Evolutionary conservation across 352 stramenopile species (phyloP).

Genomic region (Pythium oligandrum): DNA sequence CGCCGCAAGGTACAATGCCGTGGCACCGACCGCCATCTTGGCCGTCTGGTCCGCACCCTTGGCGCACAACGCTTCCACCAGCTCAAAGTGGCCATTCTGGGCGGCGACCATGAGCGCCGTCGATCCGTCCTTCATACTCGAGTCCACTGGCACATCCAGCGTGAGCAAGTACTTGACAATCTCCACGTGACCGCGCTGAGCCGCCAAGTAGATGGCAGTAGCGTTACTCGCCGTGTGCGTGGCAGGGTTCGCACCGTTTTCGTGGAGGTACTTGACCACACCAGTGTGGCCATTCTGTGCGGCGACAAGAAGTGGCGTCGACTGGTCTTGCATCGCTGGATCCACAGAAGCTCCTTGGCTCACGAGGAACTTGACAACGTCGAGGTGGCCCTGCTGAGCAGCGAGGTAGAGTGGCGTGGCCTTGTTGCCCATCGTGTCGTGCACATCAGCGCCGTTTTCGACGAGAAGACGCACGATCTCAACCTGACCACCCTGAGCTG

Average conservation of each 20-base stretch:
- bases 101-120: constrained; percentile 23
- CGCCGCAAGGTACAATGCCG: constrained; percentile 20
- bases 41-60: constrained; percentile 15
- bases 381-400: constrained; percentile 20
- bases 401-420: constrained; percentile 38
- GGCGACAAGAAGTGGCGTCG: constrained; percentile 17
- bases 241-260: constrained; percentile 13
- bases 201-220: constrained; percentile 19
- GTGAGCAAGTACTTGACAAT: constrained; percentile 20
- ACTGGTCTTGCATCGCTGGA: constrained; percentile 19
- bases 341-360: constrained; percentile 11
- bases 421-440: constrained; percentile 19
- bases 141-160: constrained; percentile 12
- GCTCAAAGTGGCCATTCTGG: constrained; percentile 19
- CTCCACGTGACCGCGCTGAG: constrained; percentile 18
- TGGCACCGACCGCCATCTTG: constrained; percentile 13
- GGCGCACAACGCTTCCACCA: constrained; percentile 5
- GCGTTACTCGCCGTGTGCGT: constrained; percentile 12
- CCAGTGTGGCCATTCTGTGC: constrained; percentile 22
- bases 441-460: constrained; percentile 16
- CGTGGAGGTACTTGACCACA: constrained; percentile 15
- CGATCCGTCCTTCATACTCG: constrained; percentile 19
- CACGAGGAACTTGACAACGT: constrained; percentile 18
- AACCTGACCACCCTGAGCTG: constrained; percentile 12
- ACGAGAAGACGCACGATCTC: constrained; percentile 20